Conservation (phyloP, 2,329 filamentous ascomycete species). For the Ciborinia camelliae region DNA sequence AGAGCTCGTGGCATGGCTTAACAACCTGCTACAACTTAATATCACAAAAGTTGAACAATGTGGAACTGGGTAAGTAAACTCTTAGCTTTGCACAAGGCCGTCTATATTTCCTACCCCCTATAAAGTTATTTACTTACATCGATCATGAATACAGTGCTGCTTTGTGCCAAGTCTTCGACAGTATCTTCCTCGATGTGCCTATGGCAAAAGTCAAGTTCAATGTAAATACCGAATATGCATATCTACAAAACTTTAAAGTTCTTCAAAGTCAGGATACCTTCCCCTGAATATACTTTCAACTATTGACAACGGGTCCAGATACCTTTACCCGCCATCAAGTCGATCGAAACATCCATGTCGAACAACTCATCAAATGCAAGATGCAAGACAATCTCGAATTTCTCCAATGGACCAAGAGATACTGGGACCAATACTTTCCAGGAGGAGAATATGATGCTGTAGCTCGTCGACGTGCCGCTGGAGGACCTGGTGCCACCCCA, state of each 20-base stretch:
- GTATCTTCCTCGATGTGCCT: conserved; percentile 91
- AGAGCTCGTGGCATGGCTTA: conserved; percentile 93
- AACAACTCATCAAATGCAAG: conserved; percentile 92
- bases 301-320: conserved; percentile 49
- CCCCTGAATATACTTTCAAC: conserved; percentile 11
- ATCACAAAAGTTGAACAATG: conserved; percentile 99
- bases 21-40: conserved; percentile 96
- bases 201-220: conserved; percentile 99
- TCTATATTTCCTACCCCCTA: conserved; percentile 29
- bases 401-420: conserved; percentile 92
- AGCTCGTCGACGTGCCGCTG: conserved; percentile 73
- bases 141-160: conserved; percentile 63
- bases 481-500: conserved; percentile 51
- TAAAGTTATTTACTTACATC: conserved; percentile 17
- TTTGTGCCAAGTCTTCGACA: conserved; percentile 96
- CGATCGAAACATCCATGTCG: conserved; percentile 86
- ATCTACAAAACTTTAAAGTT: conserved; percentile 97
- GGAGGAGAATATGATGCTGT: conserved; percentile 96
- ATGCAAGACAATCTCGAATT: conserved; percentile 99
- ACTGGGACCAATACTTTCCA: conserved; percentile 98
- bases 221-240: conserved; percentile 93
- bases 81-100: conserved; percentile 36
- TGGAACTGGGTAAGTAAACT: conserved; percentile 77
- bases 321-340: conserved; percentile 81
- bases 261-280: conserved; percentile 67